Conservation (phyloP, 1,139 yeast species). For the Scheffersomyces insectosa region DNA sequence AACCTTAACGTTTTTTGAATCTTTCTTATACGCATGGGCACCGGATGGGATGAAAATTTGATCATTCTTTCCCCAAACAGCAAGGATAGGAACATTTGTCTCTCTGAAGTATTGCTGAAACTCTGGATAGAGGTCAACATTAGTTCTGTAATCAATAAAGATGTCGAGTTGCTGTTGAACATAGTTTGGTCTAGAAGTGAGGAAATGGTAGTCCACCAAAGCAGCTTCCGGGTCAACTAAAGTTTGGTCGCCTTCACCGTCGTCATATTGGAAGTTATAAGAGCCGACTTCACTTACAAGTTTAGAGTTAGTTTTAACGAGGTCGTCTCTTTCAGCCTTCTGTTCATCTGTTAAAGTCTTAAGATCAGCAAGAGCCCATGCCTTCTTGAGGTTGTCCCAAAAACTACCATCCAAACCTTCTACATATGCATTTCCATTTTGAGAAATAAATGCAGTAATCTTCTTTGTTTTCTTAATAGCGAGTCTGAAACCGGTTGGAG, state of each 20-base stretch:
- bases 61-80: constrained; percentile 45
- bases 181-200: constrained; percentile 22
- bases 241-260: constrained; percentile 24
- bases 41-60: constrained; percentile 32
- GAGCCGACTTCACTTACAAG: constrained; percentile 17
- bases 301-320: constrained; percentile 14
- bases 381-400: constrained; percentile 35
- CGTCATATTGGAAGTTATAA: constrained; percentile 26
- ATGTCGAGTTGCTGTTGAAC: constrained; percentile 30
- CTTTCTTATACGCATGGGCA: constrained; percentile 36
- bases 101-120: constrained; percentile 36
- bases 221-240: constrained; percentile 32
- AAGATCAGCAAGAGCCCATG: constrained; percentile 25
- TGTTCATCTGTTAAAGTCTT: background rate
- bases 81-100: constrained; percentile 37
- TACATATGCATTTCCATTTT: constrained; percentile 46
- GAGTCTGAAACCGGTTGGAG: constrained; percentile 40
- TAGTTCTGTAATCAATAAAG: constrained; percentile 35
- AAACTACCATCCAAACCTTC: constrained; percentile 37
- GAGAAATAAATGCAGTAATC: constrained; percentile 32
- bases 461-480: constrained; percentile 29
- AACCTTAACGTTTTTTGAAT: constrained; percentile 25
- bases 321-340: constrained; percentile 5
- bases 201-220: constrained; percentile 26
- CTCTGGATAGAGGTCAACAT: constrained; percentile 34